Evolutionary conservation across 2,329 filamentous ascomycete species (phyloP).

Genomic region (Xylariaceae sp.): DNA sequence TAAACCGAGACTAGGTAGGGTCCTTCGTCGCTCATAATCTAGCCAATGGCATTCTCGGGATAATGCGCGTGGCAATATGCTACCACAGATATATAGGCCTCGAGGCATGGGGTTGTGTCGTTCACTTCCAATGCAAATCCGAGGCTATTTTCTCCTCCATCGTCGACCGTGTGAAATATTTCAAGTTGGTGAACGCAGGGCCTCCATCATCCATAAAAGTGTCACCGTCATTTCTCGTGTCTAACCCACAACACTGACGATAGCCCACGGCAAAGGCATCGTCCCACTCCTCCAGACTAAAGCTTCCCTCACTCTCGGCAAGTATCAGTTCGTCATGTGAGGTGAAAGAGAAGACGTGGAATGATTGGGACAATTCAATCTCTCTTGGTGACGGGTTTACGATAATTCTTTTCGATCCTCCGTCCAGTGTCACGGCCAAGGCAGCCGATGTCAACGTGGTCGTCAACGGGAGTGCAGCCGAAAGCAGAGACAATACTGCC

Average conservation of each 20-base stretch:
- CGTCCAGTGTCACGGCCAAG: constrained; percentile 57
- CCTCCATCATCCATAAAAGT: constrained; percentile 50
- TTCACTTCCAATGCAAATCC: constrained; percentile 60
- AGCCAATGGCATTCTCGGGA: constrained; percentile 13
- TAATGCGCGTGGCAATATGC: constrained; percentile 7
- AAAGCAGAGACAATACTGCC: constrained; percentile 75
- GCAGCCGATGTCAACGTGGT: constrained; percentile 69
- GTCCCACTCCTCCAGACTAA: constrained; percentile 77
- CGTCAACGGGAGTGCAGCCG: constrained; percentile 79
- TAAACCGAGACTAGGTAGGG: constrained; percentile 11
- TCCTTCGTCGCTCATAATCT: neutral
- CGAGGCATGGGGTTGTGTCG: constrained; percentile 5
- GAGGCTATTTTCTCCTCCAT: constrained; percentile 50
- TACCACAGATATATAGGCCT: neutral
- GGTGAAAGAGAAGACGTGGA: constrained; percentile 86
- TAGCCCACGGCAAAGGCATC: constrained; percentile 66
- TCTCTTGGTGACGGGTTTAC: constrained; percentile 66
- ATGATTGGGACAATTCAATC: constrained; percentile 64
- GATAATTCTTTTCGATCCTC: constrained; percentile 47
- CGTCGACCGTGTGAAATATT: constrained; percentile 63
- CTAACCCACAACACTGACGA: constrained; percentile 61
- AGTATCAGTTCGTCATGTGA: constrained; percentile 72
- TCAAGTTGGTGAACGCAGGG: constrained; percentile 53
- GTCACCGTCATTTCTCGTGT: constrained; percentile 44
- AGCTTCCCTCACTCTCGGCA: constrained; percentile 79